Evolutionary conservation across 2,329 filamentous ascomycete genomes (phyloP), one percentile per base, ranked within the genome.

Genomic region (Phyllosticta capitalensis): DNA sequence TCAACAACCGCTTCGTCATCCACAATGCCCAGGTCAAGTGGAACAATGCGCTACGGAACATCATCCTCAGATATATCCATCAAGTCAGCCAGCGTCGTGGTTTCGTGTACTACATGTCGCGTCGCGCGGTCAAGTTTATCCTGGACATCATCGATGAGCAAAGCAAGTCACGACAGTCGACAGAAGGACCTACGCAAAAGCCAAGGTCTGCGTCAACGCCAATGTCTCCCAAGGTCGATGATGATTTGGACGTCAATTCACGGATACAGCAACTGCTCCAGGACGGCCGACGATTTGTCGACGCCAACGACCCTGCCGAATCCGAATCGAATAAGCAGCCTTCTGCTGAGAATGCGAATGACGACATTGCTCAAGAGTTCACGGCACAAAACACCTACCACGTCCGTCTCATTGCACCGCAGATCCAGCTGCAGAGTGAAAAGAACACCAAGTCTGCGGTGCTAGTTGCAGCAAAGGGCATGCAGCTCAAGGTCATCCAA

Each of bases 1-100:
- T 96, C 78, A 94, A 95, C 71, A 99, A 99, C 69, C 88, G 94
- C 1, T 99, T 99, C 76, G 92, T 97, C 66, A 88, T 99, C 56
- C 94, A 99, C 78, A 99, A 99, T 67, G 83, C 95, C 70, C 94
- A 99, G 68, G 78, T 99, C 60, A 99, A 99, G 73, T 99, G 94
- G 94, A 97, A 96, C 76, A 99, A 99, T 67, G 84, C 92, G 10
- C 76, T 99, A 45, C 85, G 94, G 61, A 97, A 99, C 69, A 96
- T 96, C 67, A 94, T 99, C 55, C 82, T 99, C 49, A 89, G 94
- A 22, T 99, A 99, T 72, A 95, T 94, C 63, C 94, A 99, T 69
- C 94, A 99, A 77, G 94, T 95, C 67, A 91, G 92, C 70, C 95
- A 99, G 74, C 84, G 94, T 56, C 86, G 94, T 65, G 95, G 94